A percentile compares a stretch with the other conserved stretches of the same genome.
Evolutionary conservation across 1,139 yeast genomes (phyloP).

Genomic region (Yamadazyma diospyri): DNA sequence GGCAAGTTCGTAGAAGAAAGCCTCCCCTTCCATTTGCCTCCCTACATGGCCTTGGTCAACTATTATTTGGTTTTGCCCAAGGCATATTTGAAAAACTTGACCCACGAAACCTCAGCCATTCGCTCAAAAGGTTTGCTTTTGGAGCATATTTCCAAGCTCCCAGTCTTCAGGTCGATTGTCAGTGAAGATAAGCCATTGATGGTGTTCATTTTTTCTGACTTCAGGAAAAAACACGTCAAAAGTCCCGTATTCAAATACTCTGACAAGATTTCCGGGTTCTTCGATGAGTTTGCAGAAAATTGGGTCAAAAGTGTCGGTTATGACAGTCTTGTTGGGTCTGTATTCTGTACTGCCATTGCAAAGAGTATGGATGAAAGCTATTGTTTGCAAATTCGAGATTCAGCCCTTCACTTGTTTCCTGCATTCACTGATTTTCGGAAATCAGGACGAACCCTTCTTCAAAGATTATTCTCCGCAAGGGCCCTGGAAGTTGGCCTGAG

Average conservation of each 20-base stretch:
- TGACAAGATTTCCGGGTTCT: constrained; percentile 26
- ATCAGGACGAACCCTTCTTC: no score
- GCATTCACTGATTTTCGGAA: constrained; percentile 21
- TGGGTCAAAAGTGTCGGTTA: constrained; percentile 35
- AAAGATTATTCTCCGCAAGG: no score
- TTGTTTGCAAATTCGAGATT: constrained; percentile 35
- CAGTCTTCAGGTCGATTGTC: constrained; percentile 21
- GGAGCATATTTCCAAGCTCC: constrained; percentile 17
- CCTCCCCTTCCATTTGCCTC: constrained; percentile 36
- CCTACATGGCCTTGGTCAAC: constrained; percentile 25
- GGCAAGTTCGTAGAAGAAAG: constrained; percentile 18
- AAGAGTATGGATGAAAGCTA: constrained; percentile 23
- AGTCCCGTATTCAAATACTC: constrained; percentile 20
- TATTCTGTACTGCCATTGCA: constrained; percentile 37
- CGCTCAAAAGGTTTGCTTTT: constrained; percentile 19
- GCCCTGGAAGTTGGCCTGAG: no score
- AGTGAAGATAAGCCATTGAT: constrained; percentile 26
- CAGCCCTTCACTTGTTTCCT: constrained; percentile 28
- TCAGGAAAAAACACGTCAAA: constrained; percentile 7
- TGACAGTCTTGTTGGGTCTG: constrained; percentile 33
- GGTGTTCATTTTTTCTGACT: constrained; percentile 27
- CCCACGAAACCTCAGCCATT: constrained; percentile 8
- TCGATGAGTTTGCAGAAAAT: constrained; percentile 37
- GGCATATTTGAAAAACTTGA: constrained; percentile 10
- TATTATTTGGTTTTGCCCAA: constrained; percentile 33